Evolutionary conservation across 345 rosid genomes (phyloP).

Genomic region (Gossypium longicalyx): DNA sequence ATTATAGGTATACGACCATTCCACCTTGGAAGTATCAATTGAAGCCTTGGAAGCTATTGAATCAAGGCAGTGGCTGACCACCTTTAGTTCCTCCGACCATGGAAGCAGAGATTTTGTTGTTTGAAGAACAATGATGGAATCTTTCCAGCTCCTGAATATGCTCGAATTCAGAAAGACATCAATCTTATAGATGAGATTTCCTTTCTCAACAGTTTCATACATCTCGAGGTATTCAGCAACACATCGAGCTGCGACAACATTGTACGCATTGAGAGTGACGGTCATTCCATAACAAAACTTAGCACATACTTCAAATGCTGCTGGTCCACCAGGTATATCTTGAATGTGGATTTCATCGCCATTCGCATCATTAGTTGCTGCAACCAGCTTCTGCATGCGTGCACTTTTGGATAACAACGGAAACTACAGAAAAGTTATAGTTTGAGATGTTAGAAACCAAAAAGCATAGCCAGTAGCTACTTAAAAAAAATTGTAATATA

Average conservation of each 20-base stretch:
- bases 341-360: constrained; percentile 57
- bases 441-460: constrained; percentile 11
- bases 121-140: constrained; percentile 61
- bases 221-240: constrained; percentile 78
- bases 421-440: constrained; percentile 35
- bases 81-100: constrained; percentile 53
- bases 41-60: constrained; percentile 61
- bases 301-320: constrained; percentile 77
- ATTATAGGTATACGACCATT: constrained; percentile 78
- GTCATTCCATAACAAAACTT: constrained; percentile 92
- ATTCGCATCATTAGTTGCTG: constrained; percentile 39
- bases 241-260: constrained; percentile 77
- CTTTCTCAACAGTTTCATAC: constrained; percentile 55
- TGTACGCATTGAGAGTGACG: constrained; percentile 83
- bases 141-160: constrained; percentile 72
- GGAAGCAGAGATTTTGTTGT: constrained; percentile 46
- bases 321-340: constrained; percentile 82
- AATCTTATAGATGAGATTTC: constrained; percentile 66
- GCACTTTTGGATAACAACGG: constrained; percentile 70
- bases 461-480: background rate
- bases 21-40: constrained; percentile 54
- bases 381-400: constrained; percentile 55
- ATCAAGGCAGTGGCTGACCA: constrained; percentile 61
- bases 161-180: constrained; percentile 72
- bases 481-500: background rate